Base-by-base conservation (phyloP, 345 rosid species). In the Eucalyptus polyanthemos region DNA sequence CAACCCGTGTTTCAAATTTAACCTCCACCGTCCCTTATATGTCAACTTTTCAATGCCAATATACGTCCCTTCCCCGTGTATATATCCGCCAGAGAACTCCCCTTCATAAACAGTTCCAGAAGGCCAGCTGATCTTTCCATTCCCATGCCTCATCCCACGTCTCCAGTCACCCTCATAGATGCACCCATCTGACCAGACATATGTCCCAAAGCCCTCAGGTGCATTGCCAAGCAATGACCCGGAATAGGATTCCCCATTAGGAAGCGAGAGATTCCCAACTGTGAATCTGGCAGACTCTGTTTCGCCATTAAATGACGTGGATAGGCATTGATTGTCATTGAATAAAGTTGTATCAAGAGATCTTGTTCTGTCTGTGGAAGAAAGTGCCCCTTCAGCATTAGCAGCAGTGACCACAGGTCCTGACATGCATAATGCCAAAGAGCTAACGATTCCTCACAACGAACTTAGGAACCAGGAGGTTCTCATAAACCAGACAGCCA, bases 151-250 rank as follows among this genome's bases (percentile, higher is more conserved):
- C 97, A 95, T 92, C 95, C 99, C 99, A 86, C 90, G 93, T 91
- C 98, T 95, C 98, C 99, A 98, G 86, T 98, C 98, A 37, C 99
- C 99, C 19, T 95, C 95, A 87, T 96, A 98, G 72, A 93, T 88
- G 65, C 94, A 92, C 21, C 98, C 98, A 65, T 94, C 96, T 50
- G 93, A 91, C 99, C 99, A 98, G 31, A 94, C 92, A 92, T 96
- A 98, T 90, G 92, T 96, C 67, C 99, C 99, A n/a, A 89, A 89
- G 53, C 97, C 98, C 92, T 97, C 99, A 2, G 98, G 97, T 47
- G 94, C 92, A 76, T 94, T 97, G 51, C 97, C 95, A 8, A 93
- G 97, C 91, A 97, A 89, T 88, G 98, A 93, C 89, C 99, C 99
- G 34, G 91, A 91, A 90, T 97, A 98, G 11, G 94, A 93, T 88